Evolutionary conservation across 1,139 yeast genomes (phyloP), one percentile per base, ranked within the genome.

Genomic region (Nakaseomyces nivariensis): DNA sequence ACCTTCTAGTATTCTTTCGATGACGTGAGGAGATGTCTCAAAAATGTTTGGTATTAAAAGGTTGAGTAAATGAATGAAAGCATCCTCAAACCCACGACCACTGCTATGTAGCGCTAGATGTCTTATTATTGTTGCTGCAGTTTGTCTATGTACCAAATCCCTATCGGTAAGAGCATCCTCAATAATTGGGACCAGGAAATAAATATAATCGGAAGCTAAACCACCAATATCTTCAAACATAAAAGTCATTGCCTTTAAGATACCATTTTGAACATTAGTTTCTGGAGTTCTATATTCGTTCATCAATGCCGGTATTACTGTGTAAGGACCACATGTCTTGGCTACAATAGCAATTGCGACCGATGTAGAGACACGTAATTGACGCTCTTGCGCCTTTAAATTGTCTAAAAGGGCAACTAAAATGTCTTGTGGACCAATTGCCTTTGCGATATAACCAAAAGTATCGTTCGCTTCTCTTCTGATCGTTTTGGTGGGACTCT

Each of bases 321-420:
- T 87, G 66, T 87, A 92, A 0, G 98, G 97, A 0, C 87, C 80
- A 69, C 98, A 92, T 0, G 85, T 81, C 51, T 90, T 95, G 0
- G 98, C 97, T 11, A 94, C 96, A 59, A 94, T 90, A 37, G 96
- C 98, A 58, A 94, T 87, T 0, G 99, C 99, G 42, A 94, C 97
- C 1, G 98, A 97, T 0, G 98, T 89, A 64, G 97, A 90, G 10
- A 94, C 97, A 61, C 99, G 82, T 44, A 89, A 74, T 67, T 94
- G 98, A 63, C 99, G 86, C 62, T 92, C 98, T 65, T 92, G 97
- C 4, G 90, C 96, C 52, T 88, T 76, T 55, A 94, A 71, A 58
- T 92, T 92, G 58, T 86, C 87, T 51, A 94, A 72, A 37, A 94
- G 70, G 58, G 95, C 85, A 0, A 86, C 92, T 34, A 92, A 70